Evolutionary conservation across 306 rosid species (phyloP).

Genomic region (Quercus alba): DNA sequence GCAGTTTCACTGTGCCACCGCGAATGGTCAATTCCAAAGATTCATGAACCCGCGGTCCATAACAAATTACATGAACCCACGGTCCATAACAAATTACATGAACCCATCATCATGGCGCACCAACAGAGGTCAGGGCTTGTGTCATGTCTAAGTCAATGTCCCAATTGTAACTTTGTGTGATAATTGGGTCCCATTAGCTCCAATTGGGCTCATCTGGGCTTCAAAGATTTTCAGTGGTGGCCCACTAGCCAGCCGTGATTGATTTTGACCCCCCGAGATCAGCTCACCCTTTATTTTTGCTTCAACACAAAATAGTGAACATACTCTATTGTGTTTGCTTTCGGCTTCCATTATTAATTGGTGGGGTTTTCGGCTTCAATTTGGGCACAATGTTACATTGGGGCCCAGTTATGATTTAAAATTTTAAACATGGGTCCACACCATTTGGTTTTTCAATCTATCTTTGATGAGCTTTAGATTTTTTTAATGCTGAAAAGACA

Average conservation of each 20-base stretch:
- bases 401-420: too few species aligned
- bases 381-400: neutral
- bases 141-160: neutral
- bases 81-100: neutral
- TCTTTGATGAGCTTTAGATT: neutral
- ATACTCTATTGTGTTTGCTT: neutral
- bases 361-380: neutral
- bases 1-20: neutral
- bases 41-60: conserved; percentile 1
- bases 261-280: conserved; percentile 16
- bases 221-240: conserved; percentile 1
- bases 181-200: conserved; percentile 3
- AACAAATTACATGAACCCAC: neutral
- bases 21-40: neutral
- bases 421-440: neutral
- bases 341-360: neutral
- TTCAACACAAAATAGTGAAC: neutral
- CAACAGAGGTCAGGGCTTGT: conserved; percentile 12
- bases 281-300: neutral
- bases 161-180: neutral
- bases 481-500: neutral
- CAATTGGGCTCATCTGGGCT: neutral
- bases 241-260: conserved; percentile 14
- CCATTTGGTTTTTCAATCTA: neutral
- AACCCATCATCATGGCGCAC: neutral